A percentile compares a stretch with the other conserved stretches of the same genome.
These are phyloP conservation scores for Metschnikowia henanensis DNA, from an alignment of 805 yeast genomes.

Conservation along the genomic window DNA sequence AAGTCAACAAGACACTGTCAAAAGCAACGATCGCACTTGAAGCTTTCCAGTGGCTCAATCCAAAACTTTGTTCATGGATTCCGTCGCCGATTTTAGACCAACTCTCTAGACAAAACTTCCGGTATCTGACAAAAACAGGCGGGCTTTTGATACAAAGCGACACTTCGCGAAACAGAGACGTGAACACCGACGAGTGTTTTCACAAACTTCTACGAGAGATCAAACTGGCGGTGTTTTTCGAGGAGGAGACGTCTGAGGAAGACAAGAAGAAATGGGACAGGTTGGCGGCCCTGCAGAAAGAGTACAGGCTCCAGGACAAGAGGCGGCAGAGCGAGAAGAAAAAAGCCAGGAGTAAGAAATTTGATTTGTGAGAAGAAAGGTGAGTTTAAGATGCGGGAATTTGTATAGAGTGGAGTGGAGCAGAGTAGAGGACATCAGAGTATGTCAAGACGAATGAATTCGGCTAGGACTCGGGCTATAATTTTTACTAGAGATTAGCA, in stretches of 20 bases:
- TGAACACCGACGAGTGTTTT: constrained; percentile 58
- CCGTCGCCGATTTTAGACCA: constrained; percentile 52
- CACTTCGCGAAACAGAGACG: constrained; percentile 53
- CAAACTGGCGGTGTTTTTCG: constrained; percentile 45
- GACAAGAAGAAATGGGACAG: constrained; percentile 53
- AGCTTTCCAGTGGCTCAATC: constrained; percentile 43
- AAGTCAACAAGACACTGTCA: constrained; percentile 71
- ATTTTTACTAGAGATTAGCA: too few species aligned
- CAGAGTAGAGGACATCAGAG: too few species aligned
- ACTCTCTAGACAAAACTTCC: constrained; percentile 36
- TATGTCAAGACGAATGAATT: not conserved
- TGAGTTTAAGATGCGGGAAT: not conserved
- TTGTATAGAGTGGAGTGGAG: too few species aligned
- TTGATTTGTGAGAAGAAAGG: constrained; percentile 28
- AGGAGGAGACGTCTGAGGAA: constrained; percentile 46
- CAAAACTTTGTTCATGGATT: constrained; percentile 51
- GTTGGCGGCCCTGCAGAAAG: constrained; percentile 30
- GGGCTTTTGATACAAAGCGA: constrained; percentile 64
- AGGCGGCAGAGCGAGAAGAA: constrained; percentile 41
- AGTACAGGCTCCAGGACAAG: constrained; percentile 33
- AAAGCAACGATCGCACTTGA: constrained; percentile 61
- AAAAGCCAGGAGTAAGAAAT: constrained; percentile 33
- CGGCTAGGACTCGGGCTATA: too few species aligned
- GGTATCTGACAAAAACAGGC: constrained; percentile 57
- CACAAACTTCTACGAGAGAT: constrained; percentile 57